Conservation (phyloP, 1,284 basidiomycete species). For the Rhodotorula sp. region DNA sequence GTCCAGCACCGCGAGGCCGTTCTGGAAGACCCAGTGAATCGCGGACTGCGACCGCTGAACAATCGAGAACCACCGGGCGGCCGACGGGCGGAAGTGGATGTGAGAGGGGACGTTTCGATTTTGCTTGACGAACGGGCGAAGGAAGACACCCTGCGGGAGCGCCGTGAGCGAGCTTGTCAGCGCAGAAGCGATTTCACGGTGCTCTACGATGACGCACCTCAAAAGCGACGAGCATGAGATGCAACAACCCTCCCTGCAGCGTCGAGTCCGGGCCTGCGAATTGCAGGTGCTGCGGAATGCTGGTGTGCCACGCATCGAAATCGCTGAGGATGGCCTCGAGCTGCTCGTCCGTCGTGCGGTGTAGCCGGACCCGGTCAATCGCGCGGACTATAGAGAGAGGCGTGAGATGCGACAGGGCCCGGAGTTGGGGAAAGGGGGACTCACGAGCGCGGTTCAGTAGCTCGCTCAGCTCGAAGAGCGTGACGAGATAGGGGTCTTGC, state of each 20-base stretch:
- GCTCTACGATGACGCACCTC: neutral
- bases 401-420: neutral
- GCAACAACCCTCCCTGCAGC: neutral
- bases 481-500: neutral
- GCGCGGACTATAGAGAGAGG: neutral
- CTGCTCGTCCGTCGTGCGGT: constrained; percentile 3
- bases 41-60: neutral
- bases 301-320: neutral
- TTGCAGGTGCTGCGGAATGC: neutral
- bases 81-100: neutral
- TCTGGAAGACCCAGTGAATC: neutral
- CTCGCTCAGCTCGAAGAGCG: constrained; percentile 2
- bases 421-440: neutral
- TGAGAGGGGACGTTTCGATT: neutral
- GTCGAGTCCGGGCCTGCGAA: neutral
- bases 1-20: neutral
- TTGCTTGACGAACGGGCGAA: neutral
- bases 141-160: neutral
- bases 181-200: neutral
- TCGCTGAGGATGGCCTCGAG: neutral
- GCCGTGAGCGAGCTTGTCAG: neutral
- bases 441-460: neutral
- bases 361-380: neutral
- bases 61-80: neutral
- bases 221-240: neutral